Conservation (phyloP, 2,329 filamentous ascomycete genomes). For the Ascochyta rabiei region DNA sequence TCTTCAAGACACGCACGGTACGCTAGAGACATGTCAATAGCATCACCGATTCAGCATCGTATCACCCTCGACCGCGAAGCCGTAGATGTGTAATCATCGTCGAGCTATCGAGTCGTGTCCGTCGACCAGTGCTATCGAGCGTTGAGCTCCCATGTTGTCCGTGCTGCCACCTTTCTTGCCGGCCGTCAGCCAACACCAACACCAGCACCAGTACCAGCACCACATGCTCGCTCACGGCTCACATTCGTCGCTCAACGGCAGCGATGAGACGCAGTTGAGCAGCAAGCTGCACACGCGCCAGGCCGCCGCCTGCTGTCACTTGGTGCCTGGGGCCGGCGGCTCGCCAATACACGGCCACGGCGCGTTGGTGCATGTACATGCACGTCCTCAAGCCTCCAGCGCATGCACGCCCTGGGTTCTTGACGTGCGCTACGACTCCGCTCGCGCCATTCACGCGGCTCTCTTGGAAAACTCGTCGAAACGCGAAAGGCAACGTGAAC, state of each 20-base stretch:
- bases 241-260: conserved; percentile 3
- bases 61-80: neutral
- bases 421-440: conserved; percentile 8
- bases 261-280: conserved; percentile 2
- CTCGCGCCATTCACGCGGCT: conserved; percentile 9
- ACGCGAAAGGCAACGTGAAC: conserved; percentile 6
- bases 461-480: conserved; percentile 14
- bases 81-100: neutral
- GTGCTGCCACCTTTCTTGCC: conserved; percentile 12
- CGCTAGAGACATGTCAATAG: conserved; percentile 9
- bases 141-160: conserved; percentile 4
- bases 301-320: conserved; percentile 6
- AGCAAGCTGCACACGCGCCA: conserved; percentile 1
- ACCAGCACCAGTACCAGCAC: neutral
- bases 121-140: conserved; percentile 7
- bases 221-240: neutral
- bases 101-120: conserved; percentile 1
- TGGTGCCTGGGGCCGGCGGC: neutral
- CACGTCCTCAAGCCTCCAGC: conserved; percentile 14
- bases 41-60: conserved; percentile 8
- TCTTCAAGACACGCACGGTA: neutral
- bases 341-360: conserved; percentile 5
- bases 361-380: neutral
- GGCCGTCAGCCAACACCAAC: neutral
- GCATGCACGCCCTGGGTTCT: conserved; percentile 9